These are phyloP conservation scores for Fusarium sp. DNA, from an alignment of 2,329 filamentous ascomycete genomes.

Conservation along the genomic window DNA sequence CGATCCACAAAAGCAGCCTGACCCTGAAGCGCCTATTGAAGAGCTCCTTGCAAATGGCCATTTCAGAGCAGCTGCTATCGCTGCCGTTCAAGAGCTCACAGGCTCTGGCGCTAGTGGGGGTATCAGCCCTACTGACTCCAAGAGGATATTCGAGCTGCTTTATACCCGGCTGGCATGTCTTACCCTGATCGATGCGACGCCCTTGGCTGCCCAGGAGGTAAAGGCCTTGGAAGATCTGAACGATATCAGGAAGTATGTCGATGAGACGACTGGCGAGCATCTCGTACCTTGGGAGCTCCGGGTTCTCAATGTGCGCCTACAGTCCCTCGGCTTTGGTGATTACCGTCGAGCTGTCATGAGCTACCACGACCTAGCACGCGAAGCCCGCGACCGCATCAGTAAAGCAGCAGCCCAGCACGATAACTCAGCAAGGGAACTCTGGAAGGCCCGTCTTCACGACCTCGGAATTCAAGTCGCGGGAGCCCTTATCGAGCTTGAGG, in stretches of 20 bases:
- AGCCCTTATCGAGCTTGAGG: slow-evolving; percentile 87
- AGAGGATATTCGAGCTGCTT: slow-evolving; percentile 80
- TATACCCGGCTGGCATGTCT: slow-evolving; percentile 88
- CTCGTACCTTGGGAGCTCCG: slow-evolving; percentile 91
- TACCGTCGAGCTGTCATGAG: slow-evolving; percentile 87
- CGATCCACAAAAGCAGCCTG: slow-evolving; percentile 74
- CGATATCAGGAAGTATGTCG: slow-evolving; percentile 68
- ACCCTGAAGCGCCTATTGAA: slow-evolving; percentile 74
- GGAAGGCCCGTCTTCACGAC: slow-evolving; percentile 81
- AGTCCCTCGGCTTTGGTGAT: slow-evolving; percentile 89
- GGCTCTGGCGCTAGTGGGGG: slow-evolving; percentile 61
- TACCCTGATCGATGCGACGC: slow-evolving; percentile 80
- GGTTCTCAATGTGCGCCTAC: slow-evolving; percentile 85
- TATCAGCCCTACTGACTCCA: slow-evolving; percentile 69
- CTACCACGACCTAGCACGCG: slow-evolving; percentile 88
- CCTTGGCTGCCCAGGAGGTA: slow-evolving; percentile 78
- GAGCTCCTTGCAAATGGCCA: slow-evolving; percentile 80
- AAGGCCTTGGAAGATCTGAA: slow-evolving; percentile 75
- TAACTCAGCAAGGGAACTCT: slow-evolving; percentile 72
- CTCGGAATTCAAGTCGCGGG: slow-evolving; percentile 78
- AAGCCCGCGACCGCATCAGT: slow-evolving; percentile 76
- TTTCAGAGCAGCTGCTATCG: slow-evolving; percentile 84
- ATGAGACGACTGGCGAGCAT: slow-evolving; percentile 68
- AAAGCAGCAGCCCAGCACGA: slow-evolving; percentile 62
- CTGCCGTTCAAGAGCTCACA: slow-evolving; percentile 74